These are phyloP conservation scores for Rugonectria rugulosa DNA, from an alignment of 2,329 filamentous ascomycete genomes.

Conservation along the genomic window DNA sequence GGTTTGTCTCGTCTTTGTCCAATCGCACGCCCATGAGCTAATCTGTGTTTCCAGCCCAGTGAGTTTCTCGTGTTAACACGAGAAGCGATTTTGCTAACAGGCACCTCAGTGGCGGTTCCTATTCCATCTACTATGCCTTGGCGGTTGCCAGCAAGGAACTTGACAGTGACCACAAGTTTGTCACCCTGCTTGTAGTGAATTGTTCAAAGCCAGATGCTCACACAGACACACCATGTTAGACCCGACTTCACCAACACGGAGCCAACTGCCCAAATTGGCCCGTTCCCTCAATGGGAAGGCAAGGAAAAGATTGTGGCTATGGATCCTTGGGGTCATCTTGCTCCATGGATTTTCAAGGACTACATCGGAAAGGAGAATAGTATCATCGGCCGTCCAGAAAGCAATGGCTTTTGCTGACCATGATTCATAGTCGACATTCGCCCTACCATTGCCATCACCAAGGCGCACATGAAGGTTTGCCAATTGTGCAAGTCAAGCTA, in stretches of 20 bases:
- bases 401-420: conserved; percentile 13
- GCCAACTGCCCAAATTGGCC: conserved; percentile 87
- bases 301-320: conserved; percentile 96
- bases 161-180: conserved; percentile 76
- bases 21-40: conserved; percentile 27
- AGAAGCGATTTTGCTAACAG: conserved; percentile 14
- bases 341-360: conserved; percentile 83
- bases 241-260: conserved; percentile 80
- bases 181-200: background rate
- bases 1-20: conserved; percentile 49
- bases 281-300: conserved; percentile 89
- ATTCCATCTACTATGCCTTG: conserved; percentile 94
- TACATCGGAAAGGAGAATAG: conserved; percentile 77
- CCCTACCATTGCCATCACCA: conserved; percentile 90
- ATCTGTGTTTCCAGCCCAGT: conserved; percentile 44
- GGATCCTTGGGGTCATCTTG: conserved; percentile 91
- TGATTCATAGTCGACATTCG: conserved; percentile 73
- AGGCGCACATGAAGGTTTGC: conserved; percentile 83
- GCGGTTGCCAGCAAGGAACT: conserved; percentile 92
- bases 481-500: background rate
- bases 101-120: conserved; percentile 75
- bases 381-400: conserved; percentile 37
- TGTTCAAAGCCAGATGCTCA: conserved; percentile 8
- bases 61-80: conserved; percentile 17
- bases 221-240: conserved; percentile 39